phyloP scores from a whole-genome alignment of 805 yeast genomes.

The Ogataea minuta region DNA sequence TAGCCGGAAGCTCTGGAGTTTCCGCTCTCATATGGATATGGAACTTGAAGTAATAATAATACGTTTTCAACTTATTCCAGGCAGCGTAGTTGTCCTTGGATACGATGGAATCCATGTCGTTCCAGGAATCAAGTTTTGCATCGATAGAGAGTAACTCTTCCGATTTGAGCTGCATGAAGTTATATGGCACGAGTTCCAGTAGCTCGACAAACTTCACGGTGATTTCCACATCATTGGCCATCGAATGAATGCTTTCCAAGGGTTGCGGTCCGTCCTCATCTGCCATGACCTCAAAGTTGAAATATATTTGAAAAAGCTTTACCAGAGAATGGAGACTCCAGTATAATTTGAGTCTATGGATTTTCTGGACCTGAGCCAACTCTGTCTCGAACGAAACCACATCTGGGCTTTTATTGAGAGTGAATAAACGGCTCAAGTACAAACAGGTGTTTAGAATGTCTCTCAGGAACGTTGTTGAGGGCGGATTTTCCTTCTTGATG shows the following conservation, averaged over 20 bases:
- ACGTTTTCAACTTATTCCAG: slow-evolving; percentile 29
- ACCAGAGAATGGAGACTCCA: slow-evolving; percentile 43
- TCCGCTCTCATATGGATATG: slow-evolving; percentile 18
- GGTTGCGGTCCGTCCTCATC: slow-evolving; percentile 32
- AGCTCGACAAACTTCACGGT: slow-evolving; percentile 35
- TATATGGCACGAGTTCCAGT: slow-evolving; percentile 32
- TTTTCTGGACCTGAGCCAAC: slow-evolving; percentile 23
- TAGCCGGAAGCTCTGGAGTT: slow-evolving; percentile 13
- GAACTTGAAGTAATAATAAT: slow-evolving; percentile 31
- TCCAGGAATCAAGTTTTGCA: slow-evolving; percentile 29
- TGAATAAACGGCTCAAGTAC: slow-evolving; percentile 42
- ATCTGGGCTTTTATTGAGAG: slow-evolving; percentile 35
- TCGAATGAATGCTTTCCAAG: slow-evolving; percentile 34
- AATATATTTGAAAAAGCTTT: slow-evolving; percentile 30
- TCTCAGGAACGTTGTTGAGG: slow-evolving; percentile 33
- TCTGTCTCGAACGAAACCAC: slow-evolving; percentile 9
- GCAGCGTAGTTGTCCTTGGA: slow-evolving; percentile 26
- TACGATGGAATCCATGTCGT: slow-evolving; percentile 18
- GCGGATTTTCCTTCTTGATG: slow-evolving; percentile 28
- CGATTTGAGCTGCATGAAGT: slow-evolving; percentile 26
- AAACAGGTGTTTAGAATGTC: slow-evolving; percentile 44
- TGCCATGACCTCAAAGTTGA: slow-evolving; percentile 23
- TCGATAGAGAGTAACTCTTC: slow-evolving; percentile 23
- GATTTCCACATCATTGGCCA: slow-evolving; percentile 34
- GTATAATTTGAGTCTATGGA: slow-evolving; percentile 39